A percentile compares a stretch with the other conserved stretches of the same genome.
Conservation (phyloP, 2,329 filamentous ascomycete genomes). For the Nothophoma quercina region DNA sequence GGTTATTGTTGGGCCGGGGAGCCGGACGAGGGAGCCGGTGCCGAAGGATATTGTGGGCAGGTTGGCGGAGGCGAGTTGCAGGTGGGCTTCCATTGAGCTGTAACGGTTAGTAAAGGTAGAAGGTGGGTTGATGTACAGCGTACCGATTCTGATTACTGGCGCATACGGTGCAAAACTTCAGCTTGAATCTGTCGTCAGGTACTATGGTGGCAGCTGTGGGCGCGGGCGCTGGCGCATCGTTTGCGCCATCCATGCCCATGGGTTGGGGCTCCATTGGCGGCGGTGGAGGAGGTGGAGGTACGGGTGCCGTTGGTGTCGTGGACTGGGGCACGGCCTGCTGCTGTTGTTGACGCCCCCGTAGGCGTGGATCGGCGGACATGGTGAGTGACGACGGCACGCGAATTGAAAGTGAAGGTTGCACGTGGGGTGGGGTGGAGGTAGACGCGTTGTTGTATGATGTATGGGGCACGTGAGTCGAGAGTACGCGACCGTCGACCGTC, state of each 20-base stretch:
- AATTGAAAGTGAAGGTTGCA: not conserved
- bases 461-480: not conserved
- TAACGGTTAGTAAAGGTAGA: constrained; percentile 21
- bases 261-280: constrained; percentile 48
- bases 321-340: constrained; percentile 28
- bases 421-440: constrained; percentile 7
- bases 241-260: constrained; percentile 40
- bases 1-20: constrained; percentile 88
- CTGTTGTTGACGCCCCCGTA: constrained; percentile 54
- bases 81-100: constrained; percentile 98
- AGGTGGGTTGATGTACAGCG: constrained; percentile 27
- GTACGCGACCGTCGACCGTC: constrained; percentile 3
- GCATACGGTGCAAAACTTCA: constrained; percentile 98
- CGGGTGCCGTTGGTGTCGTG: too few relatives aligned
- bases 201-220: constrained; percentile 35
- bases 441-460: too few relatives aligned
- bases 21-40: constrained; percentile 90
- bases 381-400: constrained; percentile 11
- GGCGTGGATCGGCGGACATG: constrained; percentile 58
- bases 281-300: constrained; percentile 61
- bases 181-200: constrained; percentile 71
- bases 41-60: constrained; percentile 99
- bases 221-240: constrained; percentile 33
- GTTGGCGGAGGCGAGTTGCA: constrained; percentile 79
- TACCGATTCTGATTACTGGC: constrained; percentile 97